Base-by-base conservation (phyloP, 2,329 filamentous ascomycete species). In the Aspergillus thermomutatus region DNA sequence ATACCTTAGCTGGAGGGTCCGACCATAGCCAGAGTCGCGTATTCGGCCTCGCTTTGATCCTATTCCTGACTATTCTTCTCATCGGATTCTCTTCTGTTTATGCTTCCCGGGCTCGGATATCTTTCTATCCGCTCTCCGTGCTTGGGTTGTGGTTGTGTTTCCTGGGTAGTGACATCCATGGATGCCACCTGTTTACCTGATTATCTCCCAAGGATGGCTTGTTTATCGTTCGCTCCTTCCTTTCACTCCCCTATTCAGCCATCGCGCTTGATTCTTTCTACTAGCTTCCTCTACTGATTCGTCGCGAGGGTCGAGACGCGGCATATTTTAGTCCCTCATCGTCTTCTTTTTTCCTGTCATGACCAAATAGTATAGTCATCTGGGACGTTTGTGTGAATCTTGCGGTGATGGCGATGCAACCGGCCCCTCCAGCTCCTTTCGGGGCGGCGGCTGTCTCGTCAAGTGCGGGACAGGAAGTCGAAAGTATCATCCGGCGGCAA, bases 351-450 rank as follows among this genome's bases (percentile, higher is more conserved):
- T 23, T 46, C 14, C 23, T 46, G 10, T n/a, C 43, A 46, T 46
- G 21, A 25, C 21, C 21, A 7, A 25, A 25, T 26, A 46, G 37
- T n/a, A n/a, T 41, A 41, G 11, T 3, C 21, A 23, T 11, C 11
- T n/a, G 9, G 11, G 8, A 21, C 4, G 11, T 23, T 23, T 14
- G 11, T 21, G 43, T 46, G 19, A 3, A 2, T 46, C 43, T 28
- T 26, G 9, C 40, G 28, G 50, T 31, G 25, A 62, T 63, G 57
- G 51, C 46, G 43, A 52, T 54, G 25, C 57, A 59, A n/a, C 58
- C 61, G n/a, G 52, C 54, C 21, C 56, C 60, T 49, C 62, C 63
- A 48, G 58, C 58, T 19, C 62, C 65, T 9, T 63, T 62, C 27
- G 66, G 57, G 21, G 58, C 55, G 11, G 47, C 50, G 5, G 52